Evolutionary conservation across 176 grass and related monocot genomes (phyloP), one percentile per base, ranked within the genome.

Genomic region (Bonia amplexicaulis): DNA sequence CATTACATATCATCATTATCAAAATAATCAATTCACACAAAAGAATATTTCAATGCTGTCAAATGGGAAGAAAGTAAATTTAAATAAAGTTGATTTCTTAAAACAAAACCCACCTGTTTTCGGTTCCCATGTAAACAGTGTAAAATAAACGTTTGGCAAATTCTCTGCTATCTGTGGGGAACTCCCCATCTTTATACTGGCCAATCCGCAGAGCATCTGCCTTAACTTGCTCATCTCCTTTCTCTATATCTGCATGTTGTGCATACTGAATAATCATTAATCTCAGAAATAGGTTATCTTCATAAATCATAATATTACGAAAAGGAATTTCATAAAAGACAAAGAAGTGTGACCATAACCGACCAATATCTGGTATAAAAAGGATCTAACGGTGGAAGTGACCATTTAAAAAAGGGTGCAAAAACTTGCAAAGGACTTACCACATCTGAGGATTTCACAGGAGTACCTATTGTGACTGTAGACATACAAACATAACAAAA

Each of bases 171-270:
- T 93, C 88, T 63, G 69, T 89, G 59, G 93, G 96, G 46, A 92
- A 76, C 86, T 95, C 96, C 23, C 96, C 93, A 71, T 92, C 89
- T 84, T 87, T 98, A 49, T 98, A 98, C 33, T 95, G 93, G 35
- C 96, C 93, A 87, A 95, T 95, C 40, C 96, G 78, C 19, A 93
- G n/a, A 61, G 91, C 93, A 90, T 98, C 96, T 9, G 69, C 77
- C 80, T 93, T 93, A 84, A 98, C 96, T 87, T 98, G 93, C 41
- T 95, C 96, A 75, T 98, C 93, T 75, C 96, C 96, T 89, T 95
- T 84, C 73, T 95, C 69, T 85, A 98, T 98, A 95, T 95, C 96
- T 98, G 91, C 80, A 90, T 44, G 82, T 66, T 67, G 55, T 40
- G 42, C 54, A 47, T 46, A 79, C 51, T 37, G 31, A 29, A 85